A percentile compares a stretch with the other conserved stretches of the same genome.
phyloP scores from a whole-genome alignment of 2,329 filamentous ascomycete species.

The Huntiella bhutanensis region DNA sequence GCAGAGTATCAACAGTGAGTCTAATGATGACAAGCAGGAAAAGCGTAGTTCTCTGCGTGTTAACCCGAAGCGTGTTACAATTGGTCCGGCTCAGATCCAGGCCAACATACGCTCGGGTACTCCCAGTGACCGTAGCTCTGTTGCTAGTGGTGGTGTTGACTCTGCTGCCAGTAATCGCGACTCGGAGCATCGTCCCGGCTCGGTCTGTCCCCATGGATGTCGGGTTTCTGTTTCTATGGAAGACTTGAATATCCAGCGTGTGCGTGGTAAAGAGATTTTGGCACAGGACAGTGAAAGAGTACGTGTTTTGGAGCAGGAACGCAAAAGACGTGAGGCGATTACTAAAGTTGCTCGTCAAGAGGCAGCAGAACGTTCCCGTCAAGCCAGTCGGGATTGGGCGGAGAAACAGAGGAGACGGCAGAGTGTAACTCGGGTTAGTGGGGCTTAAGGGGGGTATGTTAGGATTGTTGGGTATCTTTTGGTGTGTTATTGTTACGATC shows the following conservation, averaged over 20 bases:
- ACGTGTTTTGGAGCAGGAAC: slow-evolving; percentile 32
- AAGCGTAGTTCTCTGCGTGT: background rate
- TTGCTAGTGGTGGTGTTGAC: slow-evolving; percentile 13
- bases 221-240: slow-evolving; percentile 31
- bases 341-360: slow-evolving; percentile 37
- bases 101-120: slow-evolving; percentile 4
- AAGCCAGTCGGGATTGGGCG: slow-evolving; percentile 42
- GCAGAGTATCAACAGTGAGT: slow-evolving; percentile 15
- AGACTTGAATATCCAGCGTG: slow-evolving; percentile 30
- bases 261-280: slow-evolving; percentile 34
- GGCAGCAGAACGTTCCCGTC: slow-evolving; percentile 41
- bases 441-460: background rate
- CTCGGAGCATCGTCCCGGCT: slow-evolving; percentile 20
- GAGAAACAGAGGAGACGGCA: slow-evolving; percentile 34
- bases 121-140: background rate
- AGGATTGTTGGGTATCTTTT: background rate
- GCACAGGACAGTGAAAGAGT: slow-evolving; percentile 30
- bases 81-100: slow-evolving; percentile 11
- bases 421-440: background rate
- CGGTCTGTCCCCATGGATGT: slow-evolving; percentile 27
- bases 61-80: slow-evolving; percentile 13
- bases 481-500: background rate
- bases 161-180: no score
- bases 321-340: slow-evolving; percentile 31
- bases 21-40: slow-evolving; percentile 7